Conservation (phyloP, 345 rosid genomes). For the thale cress (Arabidopsis thaliana) region DNA sequence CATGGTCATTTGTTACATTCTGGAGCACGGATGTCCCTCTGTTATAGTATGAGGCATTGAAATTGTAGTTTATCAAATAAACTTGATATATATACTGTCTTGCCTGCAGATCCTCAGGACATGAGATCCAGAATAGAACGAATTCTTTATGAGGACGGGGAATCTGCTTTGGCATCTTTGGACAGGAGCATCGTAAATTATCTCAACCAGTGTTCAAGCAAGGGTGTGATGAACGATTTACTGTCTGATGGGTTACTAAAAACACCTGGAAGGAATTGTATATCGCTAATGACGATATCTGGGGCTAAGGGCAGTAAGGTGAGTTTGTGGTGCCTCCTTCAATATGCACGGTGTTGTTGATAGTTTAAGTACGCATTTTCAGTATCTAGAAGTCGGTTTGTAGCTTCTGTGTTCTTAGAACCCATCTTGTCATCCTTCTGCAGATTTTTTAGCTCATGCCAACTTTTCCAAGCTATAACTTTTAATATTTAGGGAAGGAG, state of each 20-base stretch:
- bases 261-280: slow-evolving; percentile 83
- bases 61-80: slow-evolving; percentile 22
- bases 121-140: slow-evolving; percentile 73
- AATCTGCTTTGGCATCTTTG: slow-evolving; percentile 71
- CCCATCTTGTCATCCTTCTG: not conserved
- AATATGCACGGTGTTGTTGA: slow-evolving; percentile 5
- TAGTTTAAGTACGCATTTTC: slow-evolving; percentile 18
- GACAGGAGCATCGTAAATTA: slow-evolving; percentile 77
- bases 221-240: slow-evolving; percentile 69
- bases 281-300: slow-evolving; percentile 95
- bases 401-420: not conserved
- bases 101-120: slow-evolving; percentile 62
- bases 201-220: slow-evolving; percentile 74
- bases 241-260: slow-evolving; percentile 84
- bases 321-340: slow-evolving; percentile 42
- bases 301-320: slow-evolving; percentile 99
- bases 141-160: slow-evolving; percentile 75
- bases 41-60: slow-evolving; percentile 19
- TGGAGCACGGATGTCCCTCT: slow-evolving; percentile 5
- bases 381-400: not conserved
- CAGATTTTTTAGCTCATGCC: not conserved
- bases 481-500: not conserved
- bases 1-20: slow-evolving; percentile 35
- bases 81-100: slow-evolving; percentile 25
- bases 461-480: not conserved